These are phyloP conservation scores for Apiospora pterosperma DNA, from an alignment of 2,329 filamentous ascomycete genomes.

Conservation along the genomic window DNA sequence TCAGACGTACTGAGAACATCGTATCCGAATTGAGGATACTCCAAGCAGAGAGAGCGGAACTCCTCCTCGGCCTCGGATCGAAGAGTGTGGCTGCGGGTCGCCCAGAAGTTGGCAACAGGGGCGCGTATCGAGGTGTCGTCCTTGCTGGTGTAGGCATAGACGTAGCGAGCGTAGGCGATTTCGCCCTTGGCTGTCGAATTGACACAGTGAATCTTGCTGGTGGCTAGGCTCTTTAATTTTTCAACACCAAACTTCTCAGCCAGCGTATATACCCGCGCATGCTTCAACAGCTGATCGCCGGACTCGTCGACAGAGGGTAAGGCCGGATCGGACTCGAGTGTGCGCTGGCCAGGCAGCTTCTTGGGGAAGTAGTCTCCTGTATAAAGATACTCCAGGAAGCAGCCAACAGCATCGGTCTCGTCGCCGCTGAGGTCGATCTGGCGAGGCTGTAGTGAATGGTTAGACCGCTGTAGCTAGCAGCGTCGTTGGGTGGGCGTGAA, in stretches of 20 bases:
- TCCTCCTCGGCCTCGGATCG: slow-evolving; percentile 83
- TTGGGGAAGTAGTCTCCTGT: slow-evolving; percentile 83
- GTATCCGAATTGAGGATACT: slow-evolving; percentile 89
- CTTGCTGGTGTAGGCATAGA: slow-evolving; percentile 71
- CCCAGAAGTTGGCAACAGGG: slow-evolving; percentile 90
- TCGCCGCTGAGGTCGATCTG: slow-evolving; percentile 66
- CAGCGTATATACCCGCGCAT: slow-evolving; percentile 86
- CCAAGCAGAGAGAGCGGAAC: slow-evolving; percentile 80
- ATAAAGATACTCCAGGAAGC: slow-evolving; percentile 81
- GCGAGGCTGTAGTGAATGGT: slow-evolving; percentile 44
- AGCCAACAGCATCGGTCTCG: slow-evolving; percentile 70
- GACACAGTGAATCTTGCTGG: slow-evolving; percentile 88
- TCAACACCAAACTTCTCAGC: slow-evolving; percentile 72
- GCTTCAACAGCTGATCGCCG: slow-evolving; percentile 81
- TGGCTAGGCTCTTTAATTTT: slow-evolving; percentile 71
- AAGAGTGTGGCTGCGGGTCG: slow-evolving; percentile 72
- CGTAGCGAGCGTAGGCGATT: slow-evolving; percentile 87
- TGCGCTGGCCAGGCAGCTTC: slow-evolving; percentile 58
- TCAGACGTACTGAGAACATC: slow-evolving; percentile 73
- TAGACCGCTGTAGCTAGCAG: neutral
- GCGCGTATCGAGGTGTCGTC: slow-evolving; percentile 73
- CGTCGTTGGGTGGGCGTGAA: slow-evolving; percentile 18
- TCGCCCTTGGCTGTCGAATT: slow-evolving; percentile 85
- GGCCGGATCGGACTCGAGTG: slow-evolving; percentile 66
- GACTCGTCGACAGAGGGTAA: slow-evolving; percentile 67